Evolutionary conservation across 1,284 basidiomycete species (phyloP).

Genomic region (Microbotryum violaceum): DNA sequence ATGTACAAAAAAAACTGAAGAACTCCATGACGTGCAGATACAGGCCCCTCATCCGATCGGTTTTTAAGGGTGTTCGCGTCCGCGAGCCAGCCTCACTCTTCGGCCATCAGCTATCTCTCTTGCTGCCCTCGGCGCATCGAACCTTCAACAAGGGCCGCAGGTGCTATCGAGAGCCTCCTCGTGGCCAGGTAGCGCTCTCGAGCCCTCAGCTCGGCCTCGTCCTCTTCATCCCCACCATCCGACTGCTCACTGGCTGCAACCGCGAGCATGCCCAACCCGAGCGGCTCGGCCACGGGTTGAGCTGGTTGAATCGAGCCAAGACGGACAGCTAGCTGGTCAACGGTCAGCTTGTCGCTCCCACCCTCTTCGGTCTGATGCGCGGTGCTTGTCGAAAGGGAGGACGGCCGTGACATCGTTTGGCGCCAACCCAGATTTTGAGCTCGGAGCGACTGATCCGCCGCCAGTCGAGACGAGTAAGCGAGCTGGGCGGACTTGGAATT

Average conservation of each 20-base stretch:
- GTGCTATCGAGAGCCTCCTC: neutral
- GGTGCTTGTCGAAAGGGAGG: neutral
- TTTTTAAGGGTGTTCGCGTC: no score
- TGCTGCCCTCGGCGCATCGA: no score
- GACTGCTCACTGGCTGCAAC: constrained; percentile 5
- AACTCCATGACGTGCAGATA: no score
- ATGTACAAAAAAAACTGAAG: no score
- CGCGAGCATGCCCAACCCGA: constrained; percentile 18
- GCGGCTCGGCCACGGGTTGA: neutral
- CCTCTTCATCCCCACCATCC: neutral
- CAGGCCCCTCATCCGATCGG: no score
- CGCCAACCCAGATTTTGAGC: neutral
- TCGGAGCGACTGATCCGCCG: no score
- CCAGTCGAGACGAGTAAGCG: no score
- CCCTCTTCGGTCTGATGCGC: neutral
- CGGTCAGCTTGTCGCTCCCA: neutral
- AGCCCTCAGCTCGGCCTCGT: neutral
- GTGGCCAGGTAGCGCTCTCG: neutral
- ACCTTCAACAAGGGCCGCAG: neutral
- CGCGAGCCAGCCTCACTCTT: neutral
- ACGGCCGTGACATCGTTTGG: neutral
- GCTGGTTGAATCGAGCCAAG: no score
- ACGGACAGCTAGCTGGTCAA: no score
- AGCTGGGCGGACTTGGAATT: no score
- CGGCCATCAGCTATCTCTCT: no score